Conservation (phyloP, 2,329 filamentous ascomycete species). For the Ophiostoma perfectum region DNA sequence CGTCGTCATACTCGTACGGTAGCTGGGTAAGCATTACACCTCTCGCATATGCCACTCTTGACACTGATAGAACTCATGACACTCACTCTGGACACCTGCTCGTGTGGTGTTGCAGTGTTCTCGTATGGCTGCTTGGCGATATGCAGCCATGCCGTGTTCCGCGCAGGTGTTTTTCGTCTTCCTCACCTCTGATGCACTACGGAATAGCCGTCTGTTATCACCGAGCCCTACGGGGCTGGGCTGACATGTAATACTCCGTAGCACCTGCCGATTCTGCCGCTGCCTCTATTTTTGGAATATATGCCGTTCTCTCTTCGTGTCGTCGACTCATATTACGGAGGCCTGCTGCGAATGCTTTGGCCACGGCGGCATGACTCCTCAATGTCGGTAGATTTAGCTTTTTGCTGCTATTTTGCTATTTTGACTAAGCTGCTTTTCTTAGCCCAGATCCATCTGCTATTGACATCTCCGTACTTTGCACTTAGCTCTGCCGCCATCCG, state of each 20-base stretch:
- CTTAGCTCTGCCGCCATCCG: not conserved
- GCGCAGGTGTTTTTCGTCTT: not conserved
- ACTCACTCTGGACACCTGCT: not conserved
- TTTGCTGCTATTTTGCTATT: not conserved
- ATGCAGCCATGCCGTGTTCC: not conserved
- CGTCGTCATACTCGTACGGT: not conserved
- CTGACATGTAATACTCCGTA: not conserved
- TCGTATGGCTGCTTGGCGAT: not conserved
- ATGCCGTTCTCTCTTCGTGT: not conserved
- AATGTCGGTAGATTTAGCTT: not conserved
- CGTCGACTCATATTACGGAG: not conserved
- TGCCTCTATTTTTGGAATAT: not conserved
- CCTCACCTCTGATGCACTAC: not conserved
- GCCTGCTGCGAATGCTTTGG: not conserved
- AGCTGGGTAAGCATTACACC: too few relatives aligned
- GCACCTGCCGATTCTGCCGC: not conserved
- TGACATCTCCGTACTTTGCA: not conserved
- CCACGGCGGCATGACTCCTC: not conserved
- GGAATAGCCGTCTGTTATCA: not conserved
- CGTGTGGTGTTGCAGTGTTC: not conserved
- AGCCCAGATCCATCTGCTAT: not conserved
- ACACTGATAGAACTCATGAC: not conserved
- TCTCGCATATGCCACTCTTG: too few relatives aligned
- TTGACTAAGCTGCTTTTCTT: not conserved
- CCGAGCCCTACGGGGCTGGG: conserved; percentile 2